Evolutionary conservation across 768 basidiomycete species (phyloP).

Genomic region (Royoungia palumana): DNA sequence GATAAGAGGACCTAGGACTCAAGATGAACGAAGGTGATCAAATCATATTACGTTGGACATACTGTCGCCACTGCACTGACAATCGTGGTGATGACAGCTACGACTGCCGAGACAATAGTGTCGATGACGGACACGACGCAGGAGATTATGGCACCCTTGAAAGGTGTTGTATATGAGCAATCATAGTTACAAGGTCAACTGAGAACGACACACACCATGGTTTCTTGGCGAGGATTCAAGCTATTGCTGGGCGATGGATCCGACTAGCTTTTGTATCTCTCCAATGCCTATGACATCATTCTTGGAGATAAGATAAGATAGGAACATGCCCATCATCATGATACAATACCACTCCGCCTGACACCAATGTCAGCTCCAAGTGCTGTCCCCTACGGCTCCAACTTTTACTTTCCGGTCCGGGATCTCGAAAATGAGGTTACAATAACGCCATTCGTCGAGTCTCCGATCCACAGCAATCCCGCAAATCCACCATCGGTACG

Average conservation of each 20-base stretch:
- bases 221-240: too few relatives aligned
- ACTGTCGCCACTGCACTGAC: conserved; percentile 59
- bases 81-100: conserved; percentile 47
- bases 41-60: conserved; percentile 18
- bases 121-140: conserved; percentile 61
- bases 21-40: not conserved
- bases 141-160: conserved; percentile 59
- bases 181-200: not conserved
- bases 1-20: conserved; percentile 54
- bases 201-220: not conserved
- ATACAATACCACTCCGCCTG: too few relatives aligned
- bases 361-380: not conserved
- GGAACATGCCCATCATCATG: too few relatives aligned
- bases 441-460: conserved; percentile 49
- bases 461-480: not conserved
- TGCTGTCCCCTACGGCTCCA: conserved; percentile 28
- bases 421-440: conserved; percentile 48
- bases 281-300: too few relatives aligned
- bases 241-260: not conserved
- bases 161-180: not conserved
- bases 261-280: not conserved
- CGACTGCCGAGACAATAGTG: conserved; percentile 58
- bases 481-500: not conserved
- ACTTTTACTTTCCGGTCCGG: conserved; percentile 51
- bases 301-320: too few relatives aligned